phyloP scores from a whole-genome alignment of 495 filamentous ascomycete species.

The Lasiosphaeris hirsuta region DNA sequence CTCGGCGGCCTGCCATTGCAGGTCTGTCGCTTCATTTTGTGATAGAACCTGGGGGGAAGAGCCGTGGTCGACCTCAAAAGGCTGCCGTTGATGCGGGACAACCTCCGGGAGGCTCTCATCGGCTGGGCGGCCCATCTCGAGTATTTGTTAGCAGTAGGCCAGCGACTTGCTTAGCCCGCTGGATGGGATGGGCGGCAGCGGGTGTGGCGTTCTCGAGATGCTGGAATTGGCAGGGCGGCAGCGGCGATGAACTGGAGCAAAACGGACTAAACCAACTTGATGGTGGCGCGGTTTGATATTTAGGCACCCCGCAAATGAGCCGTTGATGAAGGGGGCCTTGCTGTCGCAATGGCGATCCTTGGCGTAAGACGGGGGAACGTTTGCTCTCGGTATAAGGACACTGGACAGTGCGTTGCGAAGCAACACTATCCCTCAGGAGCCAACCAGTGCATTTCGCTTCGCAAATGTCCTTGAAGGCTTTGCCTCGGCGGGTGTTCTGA shows the following conservation, averaged over 20 bases:
- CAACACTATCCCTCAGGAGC: too few relatives aligned
- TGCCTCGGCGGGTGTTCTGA: too few relatives aligned
- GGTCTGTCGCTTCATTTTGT: not conserved
- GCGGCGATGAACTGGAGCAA: too few relatives aligned
- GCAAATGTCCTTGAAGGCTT: too few relatives aligned
- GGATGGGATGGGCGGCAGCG: too few relatives aligned
- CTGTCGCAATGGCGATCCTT: not conserved
- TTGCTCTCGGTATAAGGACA: not conserved
- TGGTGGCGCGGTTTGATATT: not conserved
- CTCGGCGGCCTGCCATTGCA: constrained; percentile 6
- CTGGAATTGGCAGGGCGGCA: too few relatives aligned
- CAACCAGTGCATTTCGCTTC: not conserved
- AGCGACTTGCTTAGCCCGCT: too few relatives aligned
- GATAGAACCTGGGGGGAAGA: constrained; percentile 19
- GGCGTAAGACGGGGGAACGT: constrained; percentile 22
- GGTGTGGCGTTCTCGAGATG: too few relatives aligned
- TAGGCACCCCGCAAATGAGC: not conserved
- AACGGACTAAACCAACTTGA: not conserved
- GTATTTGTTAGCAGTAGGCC: not conserved
- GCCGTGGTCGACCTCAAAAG: constrained; percentile 18
- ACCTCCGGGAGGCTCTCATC: constrained; percentile 31
- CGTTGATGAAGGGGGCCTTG: too few relatives aligned
- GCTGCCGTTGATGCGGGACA: not conserved
- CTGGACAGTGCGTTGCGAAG: too few relatives aligned
- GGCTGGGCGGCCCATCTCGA: constrained; percentile 17